These are phyloP conservation scores for Starmera pachycereana DNA, from an alignment of 805 yeast genomes.

Conservation along the genomic window DNA sequence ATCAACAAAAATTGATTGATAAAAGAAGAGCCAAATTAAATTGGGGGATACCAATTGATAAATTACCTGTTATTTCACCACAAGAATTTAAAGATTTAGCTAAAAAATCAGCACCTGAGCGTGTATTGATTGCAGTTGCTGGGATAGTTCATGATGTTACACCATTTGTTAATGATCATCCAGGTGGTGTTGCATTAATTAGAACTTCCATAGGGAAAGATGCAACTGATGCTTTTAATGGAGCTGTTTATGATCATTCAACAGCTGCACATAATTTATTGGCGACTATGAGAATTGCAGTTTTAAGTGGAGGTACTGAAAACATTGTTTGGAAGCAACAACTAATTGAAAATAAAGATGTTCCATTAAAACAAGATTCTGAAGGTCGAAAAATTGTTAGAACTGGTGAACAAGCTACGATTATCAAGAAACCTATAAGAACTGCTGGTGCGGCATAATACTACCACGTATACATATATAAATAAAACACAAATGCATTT, in stretches of 20 bases:
- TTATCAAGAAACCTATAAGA: conserved; percentile 27
- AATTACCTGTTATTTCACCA: conserved; percentile 55
- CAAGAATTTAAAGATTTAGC: conserved; percentile 33
- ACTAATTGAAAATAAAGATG: conserved; percentile 50
- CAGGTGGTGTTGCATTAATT: conserved; percentile 81
- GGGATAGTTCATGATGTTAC: conserved; percentile 92
- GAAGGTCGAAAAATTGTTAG: conserved; percentile 43
- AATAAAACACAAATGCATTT: too few relatives aligned
- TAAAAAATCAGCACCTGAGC: conserved; percentile 33
- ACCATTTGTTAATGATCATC: conserved; percentile 85
- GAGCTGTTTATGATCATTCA: conserved; percentile 89
- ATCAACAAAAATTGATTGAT: conserved; percentile 74
- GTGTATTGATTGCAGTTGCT: conserved; percentile 70
- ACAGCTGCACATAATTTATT: conserved; percentile 86
- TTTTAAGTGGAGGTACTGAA: conserved; percentile 67
- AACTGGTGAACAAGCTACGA: conserved; percentile 44
- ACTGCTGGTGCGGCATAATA: conserved; percentile 44
- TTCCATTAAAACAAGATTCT: conserved; percentile 36
- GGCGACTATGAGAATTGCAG: conserved; percentile 92
- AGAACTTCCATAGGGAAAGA: conserved; percentile 82
- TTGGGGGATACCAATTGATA: conserved; percentile 93
- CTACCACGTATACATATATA: too few relatives aligned
- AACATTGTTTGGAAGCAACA: conserved; percentile 69
- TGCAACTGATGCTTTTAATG: conserved; percentile 89
- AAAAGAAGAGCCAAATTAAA: conserved; percentile 65